A percentile compares a stretch with the other conserved stretches of the same genome.
Conservation (phyloP, 2,329 filamentous ascomycete species). For the Hirsutella minnesotensis region DNA sequence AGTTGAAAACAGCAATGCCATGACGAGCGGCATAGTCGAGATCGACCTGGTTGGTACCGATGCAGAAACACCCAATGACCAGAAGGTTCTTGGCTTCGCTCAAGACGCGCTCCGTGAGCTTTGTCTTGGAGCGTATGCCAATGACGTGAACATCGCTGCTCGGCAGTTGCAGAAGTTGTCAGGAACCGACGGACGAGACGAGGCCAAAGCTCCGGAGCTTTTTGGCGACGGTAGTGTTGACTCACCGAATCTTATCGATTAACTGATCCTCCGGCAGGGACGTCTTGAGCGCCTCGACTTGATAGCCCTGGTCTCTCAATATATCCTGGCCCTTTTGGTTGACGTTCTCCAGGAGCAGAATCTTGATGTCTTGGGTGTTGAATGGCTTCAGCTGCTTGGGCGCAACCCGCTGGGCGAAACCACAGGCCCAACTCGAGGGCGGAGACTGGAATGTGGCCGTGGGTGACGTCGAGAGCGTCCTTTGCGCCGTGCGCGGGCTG, state of each 20-base stretch:
- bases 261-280: conserved; percentile 86
- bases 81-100: conserved; percentile 86
- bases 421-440: conserved; percentile 46
- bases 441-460: conserved; percentile 64
- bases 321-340: conserved; percentile 83
- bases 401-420: conserved; percentile 23
- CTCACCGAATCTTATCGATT: conserved; percentile 89
- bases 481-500: conserved; percentile 18
- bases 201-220: not conserved
- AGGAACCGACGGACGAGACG: no score
- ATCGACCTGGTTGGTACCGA: conserved; percentile 93
- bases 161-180: not conserved
- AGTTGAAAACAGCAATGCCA: conserved; percentile 97
- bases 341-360: conserved; percentile 89
- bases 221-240: conserved; percentile 4
- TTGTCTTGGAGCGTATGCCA: conserved; percentile 96
- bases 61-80: conserved; percentile 96
- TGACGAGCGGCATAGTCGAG: conserved; percentile 70
- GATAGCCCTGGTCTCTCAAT: conserved; percentile 76
- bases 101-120: conserved; percentile 75
- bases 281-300: conserved; percentile 83
- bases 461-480: conserved; percentile 62
- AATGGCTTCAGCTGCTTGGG: conserved; percentile 87
- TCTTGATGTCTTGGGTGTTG: conserved; percentile 91
- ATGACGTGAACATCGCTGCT: conserved; percentile 93